Base-by-base conservation (phyloP, 2,329 filamentous ascomycete species). In the Sporothrix curviconia region DNA sequence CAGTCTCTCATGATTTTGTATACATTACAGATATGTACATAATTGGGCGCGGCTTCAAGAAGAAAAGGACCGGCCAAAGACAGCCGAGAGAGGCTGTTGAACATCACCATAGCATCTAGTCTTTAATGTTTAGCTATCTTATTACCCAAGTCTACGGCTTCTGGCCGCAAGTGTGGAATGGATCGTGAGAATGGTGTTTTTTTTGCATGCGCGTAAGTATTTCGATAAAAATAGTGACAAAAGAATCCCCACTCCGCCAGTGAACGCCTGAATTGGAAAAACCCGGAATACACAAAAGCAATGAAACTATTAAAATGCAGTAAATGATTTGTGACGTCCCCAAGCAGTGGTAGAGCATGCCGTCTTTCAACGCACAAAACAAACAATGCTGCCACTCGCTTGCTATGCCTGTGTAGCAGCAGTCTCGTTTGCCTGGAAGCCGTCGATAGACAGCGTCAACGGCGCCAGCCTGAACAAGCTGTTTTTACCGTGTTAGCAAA, bases 381-480 rank as follows among this genome's bases (percentile, higher is more conserved):
- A n/a, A n/a, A n/a, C n/a, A n/a, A n/a, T n/a, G n/a, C n/a, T n/a
- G n/a, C n/a, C n/a, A n/a, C 28, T 32, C 11, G 28, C 28, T 32
- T 11, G 6, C 11, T 28, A 55, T 15, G 53, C 42, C 30, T 46
- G 24, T 17, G 37, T 8, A 32, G 55, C 32, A 6, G 34, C 47
- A n/a, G 40, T 25, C 15, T 42, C 59, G 43, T 64, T 70, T 7
- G 91, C 91, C 64, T 86, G 81, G 69, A 97, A 89, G 5, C 88
- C 90, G 62, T 95, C 87, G 12, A 94, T 72, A 0, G 89, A 90
- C 53, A 97, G 85, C 57, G 84, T 90, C 12, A 97, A n/a, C 92
- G 8, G 94, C 92, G 51, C 94, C 92, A 6, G 94, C 91, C 83
- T 96, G 89, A 30, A 97, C 91, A 62, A 99, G 83, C 86, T 91